Evolutionary conservation across 225 moss, liverwort and hornwort species (phyloP).

Genomic region (Sphagnum contortum): DNA sequence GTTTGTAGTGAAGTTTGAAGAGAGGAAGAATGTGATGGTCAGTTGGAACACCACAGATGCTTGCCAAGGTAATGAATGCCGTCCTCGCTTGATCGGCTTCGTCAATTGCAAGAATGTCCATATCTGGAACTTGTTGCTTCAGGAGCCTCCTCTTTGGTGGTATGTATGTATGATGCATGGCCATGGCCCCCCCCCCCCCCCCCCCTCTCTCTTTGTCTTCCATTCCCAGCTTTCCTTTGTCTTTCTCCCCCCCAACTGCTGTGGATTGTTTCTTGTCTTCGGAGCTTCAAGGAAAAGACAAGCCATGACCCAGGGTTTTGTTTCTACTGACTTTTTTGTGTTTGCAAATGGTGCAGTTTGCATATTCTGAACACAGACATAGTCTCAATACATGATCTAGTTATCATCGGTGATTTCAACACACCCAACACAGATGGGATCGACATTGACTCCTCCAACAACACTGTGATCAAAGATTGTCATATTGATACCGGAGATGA

Average conservation of each 20-base stretch:
- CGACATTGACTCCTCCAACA: constrained; percentile 80
- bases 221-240: neutral
- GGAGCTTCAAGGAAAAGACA: too few species aligned
- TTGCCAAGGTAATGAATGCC: constrained; percentile 80
- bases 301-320: too few species aligned
- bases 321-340: too few species aligned
- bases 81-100: constrained; percentile 74
- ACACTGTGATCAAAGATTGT: constrained; percentile 59
- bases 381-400: constrained; percentile 44
- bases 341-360: constrained; percentile 40
- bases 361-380: constrained; percentile 42
- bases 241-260: too few species aligned
- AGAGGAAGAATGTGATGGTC: constrained; percentile 82
- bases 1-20: constrained; percentile 49
- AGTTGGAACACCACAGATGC: constrained; percentile 82
- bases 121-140: constrained; percentile 44
- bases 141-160: constrained; percentile 87
- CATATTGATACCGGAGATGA: constrained; percentile 90
- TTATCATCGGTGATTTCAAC: constrained; percentile 74
- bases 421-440: constrained; percentile 89
- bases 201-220: neutral
- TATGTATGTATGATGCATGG: constrained; percentile 10
- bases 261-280: too few species aligned
- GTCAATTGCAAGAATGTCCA: constrained; percentile 55
- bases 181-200: too few species aligned